Base-by-base conservation (phyloP, 2,329 filamentous ascomycete genomes). In the Pyricularia grisea region DNA sequence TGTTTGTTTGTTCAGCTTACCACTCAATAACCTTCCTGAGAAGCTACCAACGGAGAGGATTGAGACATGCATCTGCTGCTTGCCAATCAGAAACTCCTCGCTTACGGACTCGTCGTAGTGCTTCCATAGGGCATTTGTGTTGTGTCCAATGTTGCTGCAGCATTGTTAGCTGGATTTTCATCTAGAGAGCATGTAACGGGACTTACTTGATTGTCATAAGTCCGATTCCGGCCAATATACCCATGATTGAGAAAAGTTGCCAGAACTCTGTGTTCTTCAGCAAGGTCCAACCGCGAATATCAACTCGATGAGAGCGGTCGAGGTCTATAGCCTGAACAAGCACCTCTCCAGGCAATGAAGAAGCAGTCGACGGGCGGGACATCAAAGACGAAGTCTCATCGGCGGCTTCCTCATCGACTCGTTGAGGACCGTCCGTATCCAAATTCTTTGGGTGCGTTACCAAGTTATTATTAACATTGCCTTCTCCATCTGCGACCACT, bases 171-270 rank as follows among this genome's bases (percentile, higher is more conserved):
- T 50, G 31, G 20, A 5, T 36, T 9, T 42, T 20, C 31, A n/a
- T 36, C 23, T 12, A 23, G 1, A 17, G 25, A 5, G 14, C 28
- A 9, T 25, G 3, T 63, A 27, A 25, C 2, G 12, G 10, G 28
- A 82, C 91, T 79, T 84, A 97, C 93, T 99, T 99, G 80, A 99
- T 99, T 0, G 94, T 98, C 95, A 99, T 99, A 72, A 99, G 82
- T 12, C 95, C 95, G 74, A 97, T 91, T 68, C 95, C 95, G 5
- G 93, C 93, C 71, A 98, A 83, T n/a, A 97, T 86, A 58, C 90
- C 93, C 86, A 99, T 92, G 73, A 97, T 88, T 69, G 86, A 79
- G 78, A 96, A 98, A 31, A 97, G 81, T 75, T 96, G 91, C 93
- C 94, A 98, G 79, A 98, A 99, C 72, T 96, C 91, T 66, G 89